Evolutionary conservation across 139 green algal genomes (phyloP).

Genomic region (Closterium sp.): DNA sequence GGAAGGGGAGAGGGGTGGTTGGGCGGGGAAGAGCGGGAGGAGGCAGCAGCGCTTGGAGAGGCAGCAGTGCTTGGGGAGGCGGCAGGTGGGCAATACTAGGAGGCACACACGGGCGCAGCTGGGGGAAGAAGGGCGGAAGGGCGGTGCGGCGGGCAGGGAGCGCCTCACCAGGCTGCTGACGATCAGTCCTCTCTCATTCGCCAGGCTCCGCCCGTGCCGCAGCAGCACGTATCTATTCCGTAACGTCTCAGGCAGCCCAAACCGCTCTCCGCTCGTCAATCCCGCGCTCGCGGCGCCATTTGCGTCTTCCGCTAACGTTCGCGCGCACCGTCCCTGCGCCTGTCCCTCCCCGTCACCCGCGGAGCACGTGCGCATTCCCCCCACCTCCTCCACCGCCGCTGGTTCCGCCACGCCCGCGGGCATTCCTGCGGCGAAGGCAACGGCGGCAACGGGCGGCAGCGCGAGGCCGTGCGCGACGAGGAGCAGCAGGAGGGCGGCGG

Average conservation of each 20-base stretch:
- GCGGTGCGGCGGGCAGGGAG: too few species aligned
- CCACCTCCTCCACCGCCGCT: neutral
- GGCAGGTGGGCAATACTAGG: too few species aligned
- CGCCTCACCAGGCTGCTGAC: constrained; percentile 16
- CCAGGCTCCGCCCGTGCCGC: constrained; percentile 16
- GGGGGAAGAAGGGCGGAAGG: too few species aligned
- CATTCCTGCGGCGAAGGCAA: neutral
- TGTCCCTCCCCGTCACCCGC: neutral
- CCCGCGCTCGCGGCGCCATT: neutral
- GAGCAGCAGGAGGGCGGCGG: neutral
- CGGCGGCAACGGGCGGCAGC: neutral
- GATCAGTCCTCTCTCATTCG: constrained; percentile 15
- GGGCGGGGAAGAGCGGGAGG: neutral
- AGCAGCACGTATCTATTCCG: constrained; percentile 20
- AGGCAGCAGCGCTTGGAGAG: neutral
- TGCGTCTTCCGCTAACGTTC: neutral
- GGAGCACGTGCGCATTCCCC: neutral
- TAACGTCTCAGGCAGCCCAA: neutral
- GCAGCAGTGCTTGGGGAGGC: too few species aligned
- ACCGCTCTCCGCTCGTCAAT: neutral
- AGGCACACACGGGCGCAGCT: too few species aligned
- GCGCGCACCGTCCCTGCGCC: neutral
- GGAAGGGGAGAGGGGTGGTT: neutral
- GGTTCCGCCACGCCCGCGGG: neutral
- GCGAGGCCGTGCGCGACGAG: neutral